Base-by-base conservation (phyloP, 2,329 filamentous ascomycete genomes). In the Boeremia exigua region DNA sequence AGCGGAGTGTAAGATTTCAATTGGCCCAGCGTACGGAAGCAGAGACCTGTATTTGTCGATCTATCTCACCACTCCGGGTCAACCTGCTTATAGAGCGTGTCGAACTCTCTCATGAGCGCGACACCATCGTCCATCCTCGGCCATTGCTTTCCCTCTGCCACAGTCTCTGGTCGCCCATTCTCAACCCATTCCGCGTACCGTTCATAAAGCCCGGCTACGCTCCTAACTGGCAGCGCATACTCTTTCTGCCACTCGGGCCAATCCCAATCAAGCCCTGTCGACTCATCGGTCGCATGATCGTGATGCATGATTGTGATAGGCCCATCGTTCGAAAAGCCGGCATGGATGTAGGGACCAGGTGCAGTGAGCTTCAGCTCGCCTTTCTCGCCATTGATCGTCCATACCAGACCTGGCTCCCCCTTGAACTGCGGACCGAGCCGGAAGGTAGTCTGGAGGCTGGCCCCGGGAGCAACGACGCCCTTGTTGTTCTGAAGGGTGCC, bases 291-390 rank as follows among this genome's bases (percentile, higher is more conserved):
- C 15, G 46, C 62, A 43, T 67, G 59, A 17, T 69, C 56, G 14
- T 74, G 66, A 4, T 68, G 48, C 46, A 66, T 43, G 25, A 75
- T 72, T 1, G 48, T 59, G 3, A 72, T 51, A 2, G 61, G 63
- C 11, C 53, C 60, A n/a, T 61, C 17, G 15, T 45, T 59, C 6
- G 56, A 58, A 9, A 46, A 17, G 17, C 53, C 55, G 10, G 55
- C 42, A 19, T 57, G 50, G 2, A 5, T 63, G 73, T 48, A 73
- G 6, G 84, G 85, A 82, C 85, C 88, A 71, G 44, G 54, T 0
- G 43, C 51, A 11, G 47, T 50, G 12, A 69, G 17, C 3, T 43
- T 36, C 5, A 68, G 8, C 38, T 66, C 65, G 11, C 62, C 65
- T 15, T 57, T 63, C 27, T 58, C 52, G 6, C 65, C 63, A 37